Base-by-base conservation (phyloP, 75 land plant genomes). In the Pseudotsuga menziesii region DNA sequence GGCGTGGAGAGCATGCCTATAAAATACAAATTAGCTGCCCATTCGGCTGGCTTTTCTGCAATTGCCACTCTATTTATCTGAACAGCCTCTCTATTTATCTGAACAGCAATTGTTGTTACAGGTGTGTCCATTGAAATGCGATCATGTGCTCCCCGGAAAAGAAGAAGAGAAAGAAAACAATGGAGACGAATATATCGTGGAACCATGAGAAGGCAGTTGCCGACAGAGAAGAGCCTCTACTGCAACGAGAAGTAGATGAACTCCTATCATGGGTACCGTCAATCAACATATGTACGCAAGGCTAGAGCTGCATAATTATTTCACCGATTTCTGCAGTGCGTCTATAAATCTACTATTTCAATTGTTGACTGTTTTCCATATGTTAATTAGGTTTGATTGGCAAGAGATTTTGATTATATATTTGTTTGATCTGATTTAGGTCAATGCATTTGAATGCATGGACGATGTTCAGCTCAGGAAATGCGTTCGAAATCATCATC, bases 181-280 rank as follows among this genome's bases (percentile, higher is more conserved):
- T 44, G 52, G 48, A 36, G 48, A 44, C 19, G 35, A 35, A 22
- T 22, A 69, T 20, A 39, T 69, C 48, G 20, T 69, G 72, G 72
- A 69, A 36, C 48, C 35, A 41, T 69, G 39, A 39, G 48, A 69
- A 69, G 72, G 72, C 48, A 69, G 52, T 48, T 22, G 41, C 41
- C 22, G 72, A 69, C 20, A 36, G 48, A 69, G 72, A 69, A 69
- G 72, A 69, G 72, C 72, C 72, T 35, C 52, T 69, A 19, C 35
- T 69, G 23, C 52, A 39, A 39, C 19, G 2, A 39, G 52, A 69
- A 39, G 72, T 69, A 0, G 72, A 69, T 20, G 52, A 69, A 69
- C 17, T 69, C 22, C 4, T 69, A 20, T 69, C 72, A 69, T 69
- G 72, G 72, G 72, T 69, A 69, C 48, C 15, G 6, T 32, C 69